These are phyloP conservation scores for Boletus insuetus DNA, from an alignment of 768 basidiomycete species.

Conservation along the genomic window DNA sequence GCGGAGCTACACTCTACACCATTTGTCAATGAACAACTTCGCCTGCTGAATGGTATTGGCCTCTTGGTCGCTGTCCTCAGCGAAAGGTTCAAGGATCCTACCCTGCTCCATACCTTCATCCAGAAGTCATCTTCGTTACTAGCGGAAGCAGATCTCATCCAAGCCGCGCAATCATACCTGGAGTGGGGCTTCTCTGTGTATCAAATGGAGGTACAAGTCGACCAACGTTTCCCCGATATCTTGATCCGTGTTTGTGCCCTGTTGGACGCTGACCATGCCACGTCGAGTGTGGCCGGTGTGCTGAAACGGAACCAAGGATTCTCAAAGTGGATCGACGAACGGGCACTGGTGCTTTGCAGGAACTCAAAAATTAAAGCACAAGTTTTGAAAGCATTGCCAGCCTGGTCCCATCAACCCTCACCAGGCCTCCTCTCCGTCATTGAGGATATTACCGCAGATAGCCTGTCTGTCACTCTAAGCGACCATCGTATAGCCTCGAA, in stretches of 20 bases:
- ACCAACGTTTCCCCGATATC: slow-evolving; percentile 59
- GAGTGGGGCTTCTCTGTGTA: slow-evolving; percentile 71
- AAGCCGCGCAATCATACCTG: slow-evolving; percentile 70
- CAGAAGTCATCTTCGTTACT: slow-evolving; percentile 67
- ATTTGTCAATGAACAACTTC: slow-evolving; percentile 80
- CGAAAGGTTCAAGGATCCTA: slow-evolving; percentile 51
- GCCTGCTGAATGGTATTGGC: slow-evolving; percentile 68
- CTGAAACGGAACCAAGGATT: slow-evolving; percentile 46
- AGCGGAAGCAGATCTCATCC: slow-evolving; percentile 62
- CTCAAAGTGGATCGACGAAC: slow-evolving; percentile 60
- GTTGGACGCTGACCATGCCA: slow-evolving; percentile 51
- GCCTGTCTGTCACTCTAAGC: slow-evolving; percentile 53
- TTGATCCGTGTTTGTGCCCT: slow-evolving; percentile 66
- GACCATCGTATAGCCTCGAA: slow-evolving; percentile 63
- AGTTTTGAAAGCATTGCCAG: slow-evolving; percentile 56
- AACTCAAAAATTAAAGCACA: slow-evolving; percentile 39
- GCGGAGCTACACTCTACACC: slow-evolving; percentile 61
- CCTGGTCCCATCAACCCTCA: slow-evolving; percentile 72
- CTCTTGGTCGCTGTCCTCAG: slow-evolving; percentile 68
- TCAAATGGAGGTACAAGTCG: slow-evolving; percentile 36
- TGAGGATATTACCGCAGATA: slow-evolving; percentile 44
- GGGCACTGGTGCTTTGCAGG: slow-evolving; percentile 43
- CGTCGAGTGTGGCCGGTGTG: slow-evolving; percentile 28
- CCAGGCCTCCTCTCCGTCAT: slow-evolving; percentile 43
- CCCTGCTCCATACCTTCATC: slow-evolving; percentile 65